Evolutionary conservation across 352 stramenopile genomes (phyloP).

Genomic region (Globisporangium spiculum): DNA sequence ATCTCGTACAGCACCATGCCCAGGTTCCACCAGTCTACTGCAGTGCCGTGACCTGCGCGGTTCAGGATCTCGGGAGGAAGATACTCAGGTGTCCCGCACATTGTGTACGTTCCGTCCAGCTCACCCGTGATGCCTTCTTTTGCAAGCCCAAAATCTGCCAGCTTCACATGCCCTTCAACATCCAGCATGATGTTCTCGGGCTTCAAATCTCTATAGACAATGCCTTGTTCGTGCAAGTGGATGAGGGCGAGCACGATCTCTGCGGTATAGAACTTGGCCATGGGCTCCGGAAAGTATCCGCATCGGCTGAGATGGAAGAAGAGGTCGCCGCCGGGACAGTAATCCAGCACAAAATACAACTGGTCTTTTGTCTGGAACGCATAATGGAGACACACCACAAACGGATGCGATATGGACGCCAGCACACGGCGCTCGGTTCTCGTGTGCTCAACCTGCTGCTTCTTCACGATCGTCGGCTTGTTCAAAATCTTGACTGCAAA

Average conservation of each 20-base stretch:
- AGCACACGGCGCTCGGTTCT: conserved; percentile 81
- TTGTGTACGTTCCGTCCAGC: conserved; percentile 75
- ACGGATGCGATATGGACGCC: conserved; percentile 78
- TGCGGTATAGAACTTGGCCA: conserved; percentile 82
- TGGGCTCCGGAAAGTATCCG: conserved; percentile 75
- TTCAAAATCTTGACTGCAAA: conserved; percentile 85
- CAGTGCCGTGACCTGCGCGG: conserved; percentile 67
- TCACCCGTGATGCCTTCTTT: conserved; percentile 75
- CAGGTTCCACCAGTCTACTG: conserved; percentile 86
- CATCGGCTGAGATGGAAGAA: conserved; percentile 80
- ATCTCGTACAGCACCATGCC: conserved; percentile 86
- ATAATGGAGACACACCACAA: conserved; percentile 88
- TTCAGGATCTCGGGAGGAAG: conserved; percentile 82
- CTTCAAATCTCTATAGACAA: conserved; percentile 84
- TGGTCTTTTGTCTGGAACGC: conserved; percentile 86
- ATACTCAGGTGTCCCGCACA: conserved; percentile 88
- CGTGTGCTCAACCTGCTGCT: conserved; percentile 84
- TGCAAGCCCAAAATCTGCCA: conserved; percentile 79
- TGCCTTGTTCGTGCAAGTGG: conserved; percentile 81
- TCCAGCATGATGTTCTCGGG: conserved; percentile 88
- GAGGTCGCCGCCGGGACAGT: conserved; percentile 80
- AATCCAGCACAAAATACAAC: conserved; percentile 86
- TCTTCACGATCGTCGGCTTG: conserved; percentile 76
- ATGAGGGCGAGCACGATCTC: conserved; percentile 86
- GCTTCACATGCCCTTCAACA: conserved; percentile 78